Evolutionary conservation across 805 yeast genomes (phyloP).

Genomic region (Grigorovia transvaalensis): DNA sequence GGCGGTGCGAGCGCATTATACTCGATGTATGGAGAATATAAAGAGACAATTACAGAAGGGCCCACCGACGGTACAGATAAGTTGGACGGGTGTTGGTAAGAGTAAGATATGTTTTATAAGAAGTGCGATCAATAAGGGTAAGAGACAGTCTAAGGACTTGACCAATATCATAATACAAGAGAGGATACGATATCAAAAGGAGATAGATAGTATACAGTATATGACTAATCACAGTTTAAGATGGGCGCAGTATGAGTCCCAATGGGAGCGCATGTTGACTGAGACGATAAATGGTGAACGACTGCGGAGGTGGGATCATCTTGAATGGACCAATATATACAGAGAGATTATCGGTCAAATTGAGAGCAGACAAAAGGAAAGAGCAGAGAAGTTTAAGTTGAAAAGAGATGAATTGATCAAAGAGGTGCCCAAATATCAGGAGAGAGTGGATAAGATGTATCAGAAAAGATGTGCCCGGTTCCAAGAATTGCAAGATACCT

Average conservation of each 20-base stretch:
- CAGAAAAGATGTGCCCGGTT: constrained; percentile 17
- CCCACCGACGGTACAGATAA: constrained; percentile 16
- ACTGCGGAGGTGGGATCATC: too few relatives aligned
- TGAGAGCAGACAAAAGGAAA: constrained; percentile 4
- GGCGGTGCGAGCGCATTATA: constrained; percentile 19
- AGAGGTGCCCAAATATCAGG: constrained; percentile 10
- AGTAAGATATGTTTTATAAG: constrained; percentile 25
- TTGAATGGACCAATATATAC: constrained; percentile 23
- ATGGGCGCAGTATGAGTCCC: constrained; percentile 25
- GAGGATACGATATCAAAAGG: constrained; percentile 14
- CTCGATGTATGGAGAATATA: constrained; percentile 10
- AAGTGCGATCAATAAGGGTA: constrained; percentile 20
- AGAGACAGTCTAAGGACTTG: constrained; percentile 18
- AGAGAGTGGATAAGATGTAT: constrained; percentile 17
- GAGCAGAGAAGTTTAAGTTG: constrained; percentile 9
- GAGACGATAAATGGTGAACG: background rate
- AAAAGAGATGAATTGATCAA: constrained; percentile 11
- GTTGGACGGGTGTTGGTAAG: constrained; percentile 18
- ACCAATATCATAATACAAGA: constrained; percentile 15
- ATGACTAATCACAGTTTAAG: constrained; percentile 7
- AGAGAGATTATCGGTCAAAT: constrained; percentile 8
- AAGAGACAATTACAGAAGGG: constrained; percentile 17
- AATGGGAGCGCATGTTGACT: constrained; percentile 20
- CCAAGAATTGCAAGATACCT: background rate
- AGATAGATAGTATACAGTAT: constrained; percentile 10